Conservation (phyloP, 139 green algal genomes). For the Coccomyxa sp. region DNA sequence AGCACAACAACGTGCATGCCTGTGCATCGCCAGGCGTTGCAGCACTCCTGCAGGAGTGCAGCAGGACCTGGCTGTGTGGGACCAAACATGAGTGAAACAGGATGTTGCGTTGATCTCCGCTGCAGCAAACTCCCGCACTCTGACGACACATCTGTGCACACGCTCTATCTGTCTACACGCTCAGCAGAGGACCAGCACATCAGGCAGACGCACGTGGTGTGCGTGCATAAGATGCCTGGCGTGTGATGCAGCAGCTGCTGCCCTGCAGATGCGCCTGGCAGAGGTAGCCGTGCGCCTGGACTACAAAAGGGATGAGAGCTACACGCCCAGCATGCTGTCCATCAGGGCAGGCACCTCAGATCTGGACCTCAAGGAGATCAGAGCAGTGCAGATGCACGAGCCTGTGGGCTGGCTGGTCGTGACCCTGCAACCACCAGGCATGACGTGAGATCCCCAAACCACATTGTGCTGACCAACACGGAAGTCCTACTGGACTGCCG, state of each 20-base stretch:
- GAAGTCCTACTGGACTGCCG: too few relatives aligned
- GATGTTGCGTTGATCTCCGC: too few relatives aligned
- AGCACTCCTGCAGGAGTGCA: too few relatives aligned
- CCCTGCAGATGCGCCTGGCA: constrained; percentile 44
- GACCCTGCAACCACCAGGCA: constrained; percentile 33
- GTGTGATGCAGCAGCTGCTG: neutral
- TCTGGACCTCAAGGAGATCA: constrained; percentile 81
- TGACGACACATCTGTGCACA: too few relatives aligned
- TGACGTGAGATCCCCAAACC: neutral
- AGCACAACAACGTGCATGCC: neutral
- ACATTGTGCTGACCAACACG: neutral
- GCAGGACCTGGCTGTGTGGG: too few relatives aligned
- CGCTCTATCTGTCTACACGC: too few relatives aligned
- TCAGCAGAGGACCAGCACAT: too few relatives aligned
- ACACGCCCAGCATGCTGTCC: constrained; percentile 87
- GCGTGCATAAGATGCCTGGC: too few relatives aligned
- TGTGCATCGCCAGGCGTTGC: too few relatives aligned
- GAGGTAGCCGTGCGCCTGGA: constrained; percentile 87
- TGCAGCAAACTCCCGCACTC: too few relatives aligned
- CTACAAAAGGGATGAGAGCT: constrained; percentile 93
- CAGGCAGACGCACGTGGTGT: too few relatives aligned
- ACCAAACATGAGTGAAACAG: too few relatives aligned
- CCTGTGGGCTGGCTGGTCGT: constrained; percentile 83
- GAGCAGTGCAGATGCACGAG: constrained; percentile 76
- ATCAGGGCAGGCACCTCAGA: constrained; percentile 76